These are phyloP conservation scores for Aspergillus cristatus DNA, from an alignment of 495 filamentous ascomycete genomes.

Conservation along the genomic window DNA sequence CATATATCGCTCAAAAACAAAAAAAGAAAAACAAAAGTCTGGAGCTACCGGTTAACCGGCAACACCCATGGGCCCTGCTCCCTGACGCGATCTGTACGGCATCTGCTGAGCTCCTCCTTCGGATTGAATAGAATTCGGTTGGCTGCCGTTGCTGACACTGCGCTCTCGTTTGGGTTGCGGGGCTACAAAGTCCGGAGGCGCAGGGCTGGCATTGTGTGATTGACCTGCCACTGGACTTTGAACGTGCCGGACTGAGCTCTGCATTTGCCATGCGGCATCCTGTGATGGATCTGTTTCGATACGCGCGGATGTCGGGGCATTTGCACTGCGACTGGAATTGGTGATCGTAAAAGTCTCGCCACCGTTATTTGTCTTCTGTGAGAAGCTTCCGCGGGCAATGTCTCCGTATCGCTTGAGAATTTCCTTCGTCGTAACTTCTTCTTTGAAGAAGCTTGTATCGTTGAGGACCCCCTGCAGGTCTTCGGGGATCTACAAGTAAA, in stretches of 20 bases:
- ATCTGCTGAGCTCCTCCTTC: conserved; percentile 27
- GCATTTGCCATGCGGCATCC: conserved; percentile 64
- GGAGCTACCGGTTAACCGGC: conserved; percentile 21
- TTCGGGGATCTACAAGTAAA: conserved; percentile 65
- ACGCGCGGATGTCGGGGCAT: conserved; percentile 39
- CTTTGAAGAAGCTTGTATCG: conserved; percentile 72
- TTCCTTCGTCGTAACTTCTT: conserved; percentile 92
- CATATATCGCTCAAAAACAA: conserved; percentile 12
- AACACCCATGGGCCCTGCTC: conserved; percentile 37
- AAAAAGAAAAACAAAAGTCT: conserved; percentile 7
- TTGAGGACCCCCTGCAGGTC: conserved; percentile 78
- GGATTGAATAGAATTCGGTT: conserved; percentile 16
- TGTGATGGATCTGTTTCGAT: conserved; percentile 74
- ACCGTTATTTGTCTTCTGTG: conserved; percentile 48
- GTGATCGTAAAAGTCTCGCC: conserved; percentile 44
- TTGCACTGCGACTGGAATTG: conserved; percentile 29
- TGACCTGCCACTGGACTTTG: conserved; percentile 44
- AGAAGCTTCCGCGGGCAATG: conserved; percentile 50
- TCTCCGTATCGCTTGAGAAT: conserved; percentile 85
- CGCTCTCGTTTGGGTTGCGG: conserved; percentile 27
- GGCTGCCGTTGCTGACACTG: conserved; percentile 34
- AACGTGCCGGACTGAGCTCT: conserved; percentile 70
- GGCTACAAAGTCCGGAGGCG: conserved; percentile 21
- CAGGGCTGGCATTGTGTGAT: conserved; percentile 23
- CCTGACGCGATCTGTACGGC: conserved; percentile 33